Percentiles rank a stretch among this genome's conserved stretches.
phyloP scores from a whole-genome alignment of 495 filamentous ascomycete genomes.

The Penicillium samsonianum region DNA sequence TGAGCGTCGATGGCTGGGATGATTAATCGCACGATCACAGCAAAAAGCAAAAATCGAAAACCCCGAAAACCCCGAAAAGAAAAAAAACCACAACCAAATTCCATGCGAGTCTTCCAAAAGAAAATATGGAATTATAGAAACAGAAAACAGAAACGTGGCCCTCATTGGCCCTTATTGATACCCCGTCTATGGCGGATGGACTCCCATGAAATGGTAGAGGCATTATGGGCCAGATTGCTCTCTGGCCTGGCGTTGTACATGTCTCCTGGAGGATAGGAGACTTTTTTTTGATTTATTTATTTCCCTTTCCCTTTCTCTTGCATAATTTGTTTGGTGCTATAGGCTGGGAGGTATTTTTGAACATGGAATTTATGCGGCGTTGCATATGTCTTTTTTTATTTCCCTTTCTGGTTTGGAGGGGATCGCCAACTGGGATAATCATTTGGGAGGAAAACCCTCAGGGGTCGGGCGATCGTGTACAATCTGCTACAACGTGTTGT shows the following conservation, averaged over 20 bases:
- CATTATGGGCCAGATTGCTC: conserved; percentile 25
- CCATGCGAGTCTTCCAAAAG: conserved; percentile 7
- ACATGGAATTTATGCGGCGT: conserved; percentile 23
- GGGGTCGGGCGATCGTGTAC: conserved; percentile 29
- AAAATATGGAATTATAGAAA: conserved; percentile 13
- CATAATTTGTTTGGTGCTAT: conserved; percentile 32
- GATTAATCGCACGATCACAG: conserved; percentile 19
- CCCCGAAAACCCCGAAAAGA: conserved; percentile 16
- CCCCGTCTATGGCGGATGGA: conserved; percentile 28
- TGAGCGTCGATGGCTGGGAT: conserved; percentile 41
- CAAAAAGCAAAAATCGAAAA: conserved; percentile 21
- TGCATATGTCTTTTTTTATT: conserved; percentile 20
- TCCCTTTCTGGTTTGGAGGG: conserved; percentile 9
- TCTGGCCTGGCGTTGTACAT: conserved; percentile 43
- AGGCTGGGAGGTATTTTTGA: conserved; percentile 24
- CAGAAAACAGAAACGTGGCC: conserved; percentile 8
- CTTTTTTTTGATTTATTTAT: conserved; percentile 22
- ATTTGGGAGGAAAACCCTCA: conserved; percentile 14
- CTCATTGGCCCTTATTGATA: conserved; percentile 25
- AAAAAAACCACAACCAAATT: conserved; percentile 11
- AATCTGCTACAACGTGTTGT: conserved; percentile 26
- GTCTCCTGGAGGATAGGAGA: conserved; percentile 24
- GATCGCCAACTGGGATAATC: conserved; percentile 26
- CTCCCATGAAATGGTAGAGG: conserved; percentile 18
- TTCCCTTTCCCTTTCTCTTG: conserved; percentile 24